Evolutionary conservation across 148 eudicot species (phyloP).

Genomic region (Agrostemma githago): DNA sequence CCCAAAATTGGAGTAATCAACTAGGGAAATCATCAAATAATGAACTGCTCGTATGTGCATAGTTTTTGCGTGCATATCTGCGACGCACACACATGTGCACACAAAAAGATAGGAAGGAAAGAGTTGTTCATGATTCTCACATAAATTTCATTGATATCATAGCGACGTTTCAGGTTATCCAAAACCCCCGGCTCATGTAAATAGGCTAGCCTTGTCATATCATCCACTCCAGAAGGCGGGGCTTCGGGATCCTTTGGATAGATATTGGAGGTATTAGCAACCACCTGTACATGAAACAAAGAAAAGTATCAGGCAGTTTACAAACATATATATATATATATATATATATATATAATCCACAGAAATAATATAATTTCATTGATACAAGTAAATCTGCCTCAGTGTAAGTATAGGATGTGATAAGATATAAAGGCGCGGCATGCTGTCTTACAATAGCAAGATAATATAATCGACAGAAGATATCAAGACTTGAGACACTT

Average conservation of each 20-base stretch:
- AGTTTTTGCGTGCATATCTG: not conserved
- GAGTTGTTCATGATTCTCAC: slow-evolving; percentile 32
- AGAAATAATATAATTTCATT: not conserved
- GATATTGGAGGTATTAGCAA: slow-evolving; percentile 37
- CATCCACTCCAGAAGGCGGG: slow-evolving; percentile 63
- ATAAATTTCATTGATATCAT: slow-evolving; percentile 64
- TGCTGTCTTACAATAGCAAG: not conserved
- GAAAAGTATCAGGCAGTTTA: not conserved
- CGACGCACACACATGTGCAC: slow-evolving; percentile 2
- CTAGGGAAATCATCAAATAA: not conserved
- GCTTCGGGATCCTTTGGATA: slow-evolving; percentile 63
- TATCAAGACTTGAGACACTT: not conserved
- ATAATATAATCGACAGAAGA: not conserved
- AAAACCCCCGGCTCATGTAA: slow-evolving; percentile 78
- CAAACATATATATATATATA: not conserved
- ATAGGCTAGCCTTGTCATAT: slow-evolving; percentile 74
- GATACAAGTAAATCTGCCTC: not conserved
- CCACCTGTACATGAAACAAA: slow-evolving; percentile 35
- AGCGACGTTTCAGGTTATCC: slow-evolving; percentile 59
- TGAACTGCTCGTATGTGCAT: not conserved
- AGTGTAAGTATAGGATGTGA: not conserved
- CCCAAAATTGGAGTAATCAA: slow-evolving; percentile 4
- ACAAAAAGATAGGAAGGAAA: not conserved
- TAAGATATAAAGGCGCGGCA: not conserved
- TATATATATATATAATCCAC: not conserved